Evolutionary conservation across 169 alveolate species (phyloP), one percentile per base, ranked within the genome.

Genomic region (Plasmodium gaboni): DNA sequence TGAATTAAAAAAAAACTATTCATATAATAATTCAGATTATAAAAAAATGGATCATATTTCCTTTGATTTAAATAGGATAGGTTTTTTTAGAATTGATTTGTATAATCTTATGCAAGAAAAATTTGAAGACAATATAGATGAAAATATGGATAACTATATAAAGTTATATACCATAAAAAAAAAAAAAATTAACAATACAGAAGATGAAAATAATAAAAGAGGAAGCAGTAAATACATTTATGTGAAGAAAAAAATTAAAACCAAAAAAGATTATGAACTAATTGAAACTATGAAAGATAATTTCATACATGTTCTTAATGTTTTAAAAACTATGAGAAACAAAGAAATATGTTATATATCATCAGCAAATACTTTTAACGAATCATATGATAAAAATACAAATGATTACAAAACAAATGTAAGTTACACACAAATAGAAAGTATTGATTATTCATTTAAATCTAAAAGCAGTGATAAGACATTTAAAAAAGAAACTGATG

Each of bases 271-370:
- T 69, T 59, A 42, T 42, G 46, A 64, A 57, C 22, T 78, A 38
- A 15, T 78, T 48, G 71, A 78, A 69, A 78, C 50, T 38, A 51
- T 78, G 68, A 78, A 44, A 57, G 70, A 65, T 57, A 78, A 78
- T 69, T 32, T 13, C 44, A 60, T 26, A 55, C 78, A 78, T 26
- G 46, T 78, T 46, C 13, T 64, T 19, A 78, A 22, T 59, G 89
- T 64, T 65, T 65, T 78, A 53, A 64, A 64, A 64, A 78, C 89
- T 8, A 78, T 78, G 89, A 78, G 69, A 50, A 78, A 78, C 53
- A 78, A 78, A 65, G 89, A 78, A 51, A 78, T 78, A 51, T 64
- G 89, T 42, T 78, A 64, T 22, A 78, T 78, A 13, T 78, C 42
- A 9, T 69, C 78, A 19, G 70, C 55, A 44, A 63, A 22, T 65